A percentile compares a stretch with the other conserved stretches of the same genome.
Conservation (phyloP, 163 green algal species). For the Prototheca wickerhamii region DNA sequence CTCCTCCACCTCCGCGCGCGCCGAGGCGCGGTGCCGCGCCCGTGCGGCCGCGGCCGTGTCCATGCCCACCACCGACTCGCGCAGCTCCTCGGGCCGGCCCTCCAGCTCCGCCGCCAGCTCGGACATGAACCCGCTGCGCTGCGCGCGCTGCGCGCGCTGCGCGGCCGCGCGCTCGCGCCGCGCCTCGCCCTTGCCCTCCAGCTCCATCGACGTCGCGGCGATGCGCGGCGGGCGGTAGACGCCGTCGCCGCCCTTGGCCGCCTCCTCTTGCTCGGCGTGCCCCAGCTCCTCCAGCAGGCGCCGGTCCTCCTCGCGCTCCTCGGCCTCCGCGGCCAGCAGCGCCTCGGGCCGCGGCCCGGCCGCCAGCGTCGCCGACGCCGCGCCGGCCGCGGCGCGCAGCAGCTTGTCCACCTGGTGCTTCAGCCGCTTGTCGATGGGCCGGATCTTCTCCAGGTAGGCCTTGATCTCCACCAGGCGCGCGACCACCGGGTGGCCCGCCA, state of each 20-base stretch:
- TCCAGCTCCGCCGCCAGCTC: constrained; percentile 69
- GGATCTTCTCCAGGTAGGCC: constrained; percentile 76
- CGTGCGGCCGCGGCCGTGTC: constrained; percentile 42
- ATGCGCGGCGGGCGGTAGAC: constrained; percentile 86
- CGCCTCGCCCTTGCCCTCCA: constrained; percentile 12
- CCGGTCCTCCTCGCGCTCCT: constrained; percentile 6
- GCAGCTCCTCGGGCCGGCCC: constrained; percentile 73
- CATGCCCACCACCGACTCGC: constrained; percentile 18
- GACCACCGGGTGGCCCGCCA: constrained; percentile 89
- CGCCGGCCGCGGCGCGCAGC: constrained; percentile 52
- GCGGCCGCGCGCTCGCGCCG: constrained; percentile 28
- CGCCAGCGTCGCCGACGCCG: constrained; percentile 40
- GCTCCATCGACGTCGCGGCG: constrained; percentile 73
- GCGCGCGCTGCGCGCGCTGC: constrained; percentile 29
- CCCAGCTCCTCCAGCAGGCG: constrained; percentile 1
- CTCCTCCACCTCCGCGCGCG: constrained; percentile 68
- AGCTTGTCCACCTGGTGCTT: constrained; percentile 94
- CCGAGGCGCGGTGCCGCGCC: constrained; percentile 55
- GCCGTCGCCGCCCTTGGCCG: constrained; percentile 27
- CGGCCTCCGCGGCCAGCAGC: constrained; percentile 30
- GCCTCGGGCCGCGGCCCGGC: constrained; percentile 63
- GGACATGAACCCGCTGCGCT: constrained; percentile 42
- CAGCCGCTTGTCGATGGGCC: constrained; percentile 92
- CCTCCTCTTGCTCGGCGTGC: constrained; percentile 15
- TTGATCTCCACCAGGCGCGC: constrained; percentile 68